Base-by-base conservation (phyloP, 768 basidiomycete species). In the Crucibulum laeve region DNA sequence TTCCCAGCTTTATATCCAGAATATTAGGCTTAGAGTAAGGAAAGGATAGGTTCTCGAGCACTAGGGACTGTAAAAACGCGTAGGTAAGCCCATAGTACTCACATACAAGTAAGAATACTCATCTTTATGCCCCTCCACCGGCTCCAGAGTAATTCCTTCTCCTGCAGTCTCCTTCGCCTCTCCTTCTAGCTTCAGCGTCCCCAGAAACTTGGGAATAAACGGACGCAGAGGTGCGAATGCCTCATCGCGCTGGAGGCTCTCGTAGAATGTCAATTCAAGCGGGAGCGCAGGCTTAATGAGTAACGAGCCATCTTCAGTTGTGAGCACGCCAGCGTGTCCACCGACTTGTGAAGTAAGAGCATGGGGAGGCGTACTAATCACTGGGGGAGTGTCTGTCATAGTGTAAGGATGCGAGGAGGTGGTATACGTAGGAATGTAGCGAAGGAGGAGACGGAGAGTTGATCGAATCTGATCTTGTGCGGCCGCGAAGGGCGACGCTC, bases 1-100 rank as follows among this genome's bases (percentile, higher is more conserved):
- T 94, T 1, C 96, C 96, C 13, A 98, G 84, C 62, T 98, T 99
- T 58, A 92, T 73, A 59, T 99, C 95, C 22, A 97, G 70, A 45
- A 96, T 77, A 52, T 88, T 91, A 4, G 94, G 94, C 58, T 82
- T 85, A 25, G 64, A 53, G 68, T 93, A 97, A 1, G 72, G 57
- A 51, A 84, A 63, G 2, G 86, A 64, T 10, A 93, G 66, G 60
- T 99, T 97, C 65, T 94, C 85, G 3, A 99, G 64, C 23, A 95
- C 90, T 42, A 95, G 67, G 46, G 79, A 83, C 70, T 93, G 81
- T 70, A 51, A 41, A 51, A 30, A 7, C 28, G 7, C 28, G 28
- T 40, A 10, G 10, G 10, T 11, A 25, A 21, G 17, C 11, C 10
- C 22, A 21, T 8, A 19, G 21, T 10, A 40, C 10, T 7, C 17